Conservation (phyloP, 2,329 filamentous ascomycete species). For the Fragosphaeria purpurea region DNA sequence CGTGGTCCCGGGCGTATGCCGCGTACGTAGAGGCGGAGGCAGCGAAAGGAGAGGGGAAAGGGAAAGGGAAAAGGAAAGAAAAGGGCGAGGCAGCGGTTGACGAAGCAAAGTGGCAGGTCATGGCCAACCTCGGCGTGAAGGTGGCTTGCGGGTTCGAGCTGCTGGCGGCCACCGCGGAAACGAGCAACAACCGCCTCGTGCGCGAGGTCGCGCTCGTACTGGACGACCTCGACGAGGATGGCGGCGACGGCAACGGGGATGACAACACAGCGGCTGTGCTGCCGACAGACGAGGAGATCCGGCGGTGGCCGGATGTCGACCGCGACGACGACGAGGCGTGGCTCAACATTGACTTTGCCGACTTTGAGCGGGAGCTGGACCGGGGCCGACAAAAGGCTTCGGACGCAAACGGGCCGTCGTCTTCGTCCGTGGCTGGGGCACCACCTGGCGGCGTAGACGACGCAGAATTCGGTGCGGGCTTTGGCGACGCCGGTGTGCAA, state of each 20-base stretch:
- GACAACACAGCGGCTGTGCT: slow-evolving; percentile 47
- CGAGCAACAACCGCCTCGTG: slow-evolving; percentile 57
- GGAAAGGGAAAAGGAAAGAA: not conserved
- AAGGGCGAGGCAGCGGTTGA: slow-evolving; percentile 10
- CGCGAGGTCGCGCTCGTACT: slow-evolving; percentile 69
- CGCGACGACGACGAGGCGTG: slow-evolving; percentile 79
- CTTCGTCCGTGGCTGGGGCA: too few species aligned
- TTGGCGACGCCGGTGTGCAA: slow-evolving; percentile 58
- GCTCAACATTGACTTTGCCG: slow-evolving; percentile 84
- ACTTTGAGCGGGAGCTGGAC: slow-evolving; percentile 74
- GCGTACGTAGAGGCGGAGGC: slow-evolving; percentile 15
- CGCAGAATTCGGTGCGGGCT: slow-evolving; percentile 25
- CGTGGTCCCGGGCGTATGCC: slow-evolving; percentile 32
- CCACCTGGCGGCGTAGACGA: too few species aligned
- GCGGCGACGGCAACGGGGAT: slow-evolving; percentile 51
- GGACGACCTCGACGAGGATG: slow-evolving; percentile 64
- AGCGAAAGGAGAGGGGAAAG: not conserved
- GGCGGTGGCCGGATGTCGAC: slow-evolving; percentile 49
- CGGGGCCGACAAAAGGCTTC: slow-evolving; percentile 23
- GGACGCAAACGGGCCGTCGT: too few species aligned
- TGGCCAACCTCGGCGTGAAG: slow-evolving; percentile 75
- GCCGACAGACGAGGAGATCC: slow-evolving; percentile 65
- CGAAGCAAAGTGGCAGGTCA: slow-evolving; percentile 20
- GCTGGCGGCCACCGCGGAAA: slow-evolving; percentile 57
- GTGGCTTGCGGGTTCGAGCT: slow-evolving; percentile 86